Conservation (phyloP, 441 rosid species). For the Bocquillonia castaneifolia region DNA sequence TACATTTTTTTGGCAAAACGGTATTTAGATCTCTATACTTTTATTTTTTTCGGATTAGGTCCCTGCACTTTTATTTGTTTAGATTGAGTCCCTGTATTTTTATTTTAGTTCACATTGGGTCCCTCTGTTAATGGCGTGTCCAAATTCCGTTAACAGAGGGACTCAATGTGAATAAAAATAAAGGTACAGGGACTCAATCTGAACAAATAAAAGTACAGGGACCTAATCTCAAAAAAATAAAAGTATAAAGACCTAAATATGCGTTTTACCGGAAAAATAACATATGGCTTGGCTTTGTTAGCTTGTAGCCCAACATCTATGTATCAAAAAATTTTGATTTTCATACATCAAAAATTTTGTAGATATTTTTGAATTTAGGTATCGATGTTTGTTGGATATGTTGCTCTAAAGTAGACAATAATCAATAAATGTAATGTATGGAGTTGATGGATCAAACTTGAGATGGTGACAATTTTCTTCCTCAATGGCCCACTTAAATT, state of each 20-base stretch:
- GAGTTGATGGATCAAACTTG: slow-evolving; percentile 34
- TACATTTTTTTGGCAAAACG: no score
- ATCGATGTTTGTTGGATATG: slow-evolving; percentile 20
- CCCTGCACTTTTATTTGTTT: no score
- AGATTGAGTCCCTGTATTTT: no score
- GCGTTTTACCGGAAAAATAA: neutral
- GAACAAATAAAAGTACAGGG: no score
- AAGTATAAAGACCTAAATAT: neutral
- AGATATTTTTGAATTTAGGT: neutral
- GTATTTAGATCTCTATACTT: no score
- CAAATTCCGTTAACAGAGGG: no score
- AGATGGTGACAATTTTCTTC: slow-evolving; percentile 29
- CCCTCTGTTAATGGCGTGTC: no score
- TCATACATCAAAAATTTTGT: neutral
- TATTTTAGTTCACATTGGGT: no score
- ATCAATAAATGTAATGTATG: slow-evolving; percentile 23
- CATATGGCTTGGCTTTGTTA: neutral
- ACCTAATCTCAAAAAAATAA: no score
- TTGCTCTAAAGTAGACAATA: slow-evolving; percentile 32
- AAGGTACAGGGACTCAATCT: no score
- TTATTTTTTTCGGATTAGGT: no score
- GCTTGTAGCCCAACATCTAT: slow-evolving; percentile 22
- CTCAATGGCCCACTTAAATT: slow-evolving; percentile 23
- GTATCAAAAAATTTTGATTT: neutral
- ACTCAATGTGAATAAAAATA: no score